Conservation (phyloP, 768 basidiomycete species). For the Suillus plorans region DNA sequence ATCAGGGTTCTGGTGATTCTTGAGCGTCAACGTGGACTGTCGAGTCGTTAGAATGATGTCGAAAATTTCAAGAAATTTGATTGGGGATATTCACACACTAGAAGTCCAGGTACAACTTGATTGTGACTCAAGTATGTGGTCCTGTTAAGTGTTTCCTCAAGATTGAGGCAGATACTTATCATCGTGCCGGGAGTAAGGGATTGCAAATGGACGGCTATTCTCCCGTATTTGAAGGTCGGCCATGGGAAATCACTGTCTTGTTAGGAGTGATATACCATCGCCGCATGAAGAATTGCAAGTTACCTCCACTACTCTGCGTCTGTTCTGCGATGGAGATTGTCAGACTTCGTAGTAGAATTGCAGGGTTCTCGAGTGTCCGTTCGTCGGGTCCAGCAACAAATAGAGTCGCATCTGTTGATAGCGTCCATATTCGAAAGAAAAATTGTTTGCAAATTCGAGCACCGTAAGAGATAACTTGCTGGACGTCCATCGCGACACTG, state of each 20-base stretch:
- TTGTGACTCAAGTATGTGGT: not conserved
- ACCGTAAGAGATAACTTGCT: not conserved
- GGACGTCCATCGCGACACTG: not conserved
- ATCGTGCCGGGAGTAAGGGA: not conserved
- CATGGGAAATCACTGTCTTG: conserved; percentile 6
- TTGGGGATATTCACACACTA: not conserved
- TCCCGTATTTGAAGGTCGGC: not conserved
- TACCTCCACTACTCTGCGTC: not conserved
- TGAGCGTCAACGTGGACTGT: conserved; percentile 8
- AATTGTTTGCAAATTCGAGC: not conserved
- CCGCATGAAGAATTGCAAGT: not conserved
- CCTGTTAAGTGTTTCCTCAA: not conserved
- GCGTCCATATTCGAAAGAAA: not conserved
- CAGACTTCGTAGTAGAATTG: not conserved
- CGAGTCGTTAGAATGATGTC: not conserved
- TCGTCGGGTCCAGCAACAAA: not conserved
- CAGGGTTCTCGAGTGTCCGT: not conserved
- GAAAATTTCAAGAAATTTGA: not conserved
- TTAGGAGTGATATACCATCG: not conserved
- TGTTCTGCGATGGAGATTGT: not conserved
- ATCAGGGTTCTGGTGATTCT: conserved; percentile 12
- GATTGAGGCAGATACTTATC: not conserved
- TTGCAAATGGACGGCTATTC: conserved; percentile 4
- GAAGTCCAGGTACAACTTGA: not conserved
- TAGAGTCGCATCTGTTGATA: not conserved